Base-by-base conservation (phyloP, 345 rosid genomes). In the Adansonia digitata region DNA sequence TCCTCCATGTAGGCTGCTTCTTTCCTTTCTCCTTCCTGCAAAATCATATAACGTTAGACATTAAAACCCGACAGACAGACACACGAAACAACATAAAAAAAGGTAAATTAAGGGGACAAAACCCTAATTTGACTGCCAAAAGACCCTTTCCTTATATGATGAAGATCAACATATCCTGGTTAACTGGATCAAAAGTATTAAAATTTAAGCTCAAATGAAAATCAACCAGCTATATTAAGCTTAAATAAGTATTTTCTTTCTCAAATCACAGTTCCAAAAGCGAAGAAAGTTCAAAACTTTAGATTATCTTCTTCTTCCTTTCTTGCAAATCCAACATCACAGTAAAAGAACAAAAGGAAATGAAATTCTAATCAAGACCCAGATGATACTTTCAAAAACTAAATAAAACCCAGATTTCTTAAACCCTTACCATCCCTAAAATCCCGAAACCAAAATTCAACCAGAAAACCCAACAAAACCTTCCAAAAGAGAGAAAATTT, bases 1-100 rank as follows among this genome's bases (percentile, higher is more conserved):
- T 79, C 79, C 97, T 85, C 98, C 99, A 91, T n/a, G 90, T 77
- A 11, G 87, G 78, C 76, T 87, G 90, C 72, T 86, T 86, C 85
- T 89, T 91, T 59, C 82, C 83, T 74, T 81, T 77, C 74, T 83
- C 83, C 68, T 82, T 86, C 80, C 97, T 93, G 86, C 49, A 68
- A 31, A 77, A 75, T 52, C 27, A 45, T 59, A 45, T 18, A 12
- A 67, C 5, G 43, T 27, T 51, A 7, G 74, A 55, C 11, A 66
- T 53, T 69, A 81, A 76, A 79, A 60, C 20, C 68, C 39, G 7
- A 42, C 29, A 15, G 1, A 49, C 6, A 14, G 46, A 43, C 10
- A 71, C 26, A 63, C 9, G 3, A 5, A 74, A 60, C 72, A 20
- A 49, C 5, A 6, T 27, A 63, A 74, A 42, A n/a, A 26, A 22